Evolutionary conservation across 2,329 filamentous ascomycete species (phyloP), one percentile per base, ranked within the genome.

Genomic region (Dendryphion nanum): DNA sequence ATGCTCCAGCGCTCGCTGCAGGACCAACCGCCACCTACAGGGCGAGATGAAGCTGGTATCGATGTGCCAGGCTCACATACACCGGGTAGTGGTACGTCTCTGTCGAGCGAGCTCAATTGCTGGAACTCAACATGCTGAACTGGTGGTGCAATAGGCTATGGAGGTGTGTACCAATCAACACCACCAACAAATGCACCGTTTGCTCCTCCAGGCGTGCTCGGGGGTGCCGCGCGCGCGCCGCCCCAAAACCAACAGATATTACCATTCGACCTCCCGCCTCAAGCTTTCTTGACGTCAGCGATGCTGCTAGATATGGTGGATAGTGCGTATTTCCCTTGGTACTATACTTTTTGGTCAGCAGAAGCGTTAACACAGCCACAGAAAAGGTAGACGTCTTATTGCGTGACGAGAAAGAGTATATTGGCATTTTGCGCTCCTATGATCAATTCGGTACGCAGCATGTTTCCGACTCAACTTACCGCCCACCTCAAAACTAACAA

Each of bases 281-380:
- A 98, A 74, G 96, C 97, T 85, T 98, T 98, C 72, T 95, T 93
- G 14, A 98, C 93, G 20, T 93, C 93, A 20, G 90, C 93, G 38
- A 93, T 97, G 73, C 75, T 98, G 42, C 75, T 98, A 42, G 93
- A 98, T 66, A 77, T 98, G 59, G 97, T 93, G 56, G 93, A 98
- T 73, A 98, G 91, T 97, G 57, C 42, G 45, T 37, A 55, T 37
- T 17, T 23, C 31, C 36, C 16, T 26, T 20, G 28, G 13, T 24
- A 15, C 7, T 30, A 18, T 4, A 16, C 16, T 18, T 24, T 23
- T 24, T 18, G 10, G 13, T 14, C 15, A 15, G n/a, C n/a, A 8
- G 20, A 14, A 21, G n/a, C 15, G 18, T 30, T 59, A 48, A 57
- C 47, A 15, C 43, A 44, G 31, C 18, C 35, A 32, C 66, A 97